These are phyloP conservation scores for cucumber (Cucumis sativus) DNA, from an alignment of 306 rosid species.

Conservation along the genomic window DNA sequence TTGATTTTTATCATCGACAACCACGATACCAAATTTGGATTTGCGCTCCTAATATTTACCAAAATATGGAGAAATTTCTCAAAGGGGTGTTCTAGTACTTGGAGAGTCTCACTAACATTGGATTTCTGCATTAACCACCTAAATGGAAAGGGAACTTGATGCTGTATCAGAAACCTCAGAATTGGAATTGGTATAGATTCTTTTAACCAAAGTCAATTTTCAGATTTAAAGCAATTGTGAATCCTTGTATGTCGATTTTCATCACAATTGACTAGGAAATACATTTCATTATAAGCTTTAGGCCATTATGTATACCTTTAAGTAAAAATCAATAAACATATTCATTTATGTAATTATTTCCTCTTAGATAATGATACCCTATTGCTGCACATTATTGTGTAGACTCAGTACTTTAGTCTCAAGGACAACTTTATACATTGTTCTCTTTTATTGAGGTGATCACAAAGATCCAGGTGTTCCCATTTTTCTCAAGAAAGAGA, in stretches of 20 bases:
- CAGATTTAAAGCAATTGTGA: background rate
- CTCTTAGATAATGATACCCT: background rate
- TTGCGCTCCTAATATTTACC: background rate
- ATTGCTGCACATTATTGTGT: background rate
- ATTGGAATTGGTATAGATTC: background rate
- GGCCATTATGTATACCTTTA: background rate
- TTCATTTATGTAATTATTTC: background rate
- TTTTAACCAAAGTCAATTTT: background rate
- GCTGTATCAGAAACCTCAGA: background rate
- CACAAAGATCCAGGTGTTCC: background rate
- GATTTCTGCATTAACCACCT: background rate
- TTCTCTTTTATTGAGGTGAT: background rate
- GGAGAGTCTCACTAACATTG: background rate
- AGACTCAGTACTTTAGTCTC: background rate
- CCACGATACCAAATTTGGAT: slow-evolving; percentile 1
- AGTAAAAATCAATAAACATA: background rate
- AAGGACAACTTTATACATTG: background rate
- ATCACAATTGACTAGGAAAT: background rate
- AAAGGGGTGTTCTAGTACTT: background rate
- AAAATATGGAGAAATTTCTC: background rate
- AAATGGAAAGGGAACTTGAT: background rate
- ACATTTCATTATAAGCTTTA: background rate
- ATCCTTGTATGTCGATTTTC: background rate
- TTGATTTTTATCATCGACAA: slow-evolving; percentile 4
- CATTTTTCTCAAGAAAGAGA: background rate